Conservation (phyloP, 2,329 filamentous ascomycete species). For the Arthrinium puccinioides region DNA sequence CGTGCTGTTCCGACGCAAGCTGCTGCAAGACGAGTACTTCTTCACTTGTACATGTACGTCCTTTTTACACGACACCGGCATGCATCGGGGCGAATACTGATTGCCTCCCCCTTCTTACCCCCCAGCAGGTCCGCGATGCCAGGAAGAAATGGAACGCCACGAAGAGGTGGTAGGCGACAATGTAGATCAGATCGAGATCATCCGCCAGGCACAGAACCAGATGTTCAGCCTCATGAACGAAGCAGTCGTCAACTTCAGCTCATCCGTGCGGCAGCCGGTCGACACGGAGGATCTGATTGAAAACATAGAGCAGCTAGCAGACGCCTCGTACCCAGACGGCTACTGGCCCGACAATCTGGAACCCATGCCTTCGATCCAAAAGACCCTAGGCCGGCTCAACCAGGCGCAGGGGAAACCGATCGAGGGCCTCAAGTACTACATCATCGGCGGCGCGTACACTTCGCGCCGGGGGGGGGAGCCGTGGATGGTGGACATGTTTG, state of each 20-base stretch:
- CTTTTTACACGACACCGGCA: no score
- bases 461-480: conserved; percentile 10
- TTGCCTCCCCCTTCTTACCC: neutral
- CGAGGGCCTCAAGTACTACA: conserved; percentile 14
- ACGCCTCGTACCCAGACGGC: conserved; percentile 8
- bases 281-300: conserved; percentile 6
- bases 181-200: conserved; percentile 6
- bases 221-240: conserved; percentile 2
- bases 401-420: conserved; percentile 10
- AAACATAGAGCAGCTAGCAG: conserved; percentile 7
- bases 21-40: conserved; percentile 15
- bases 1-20: conserved; percentile 12
- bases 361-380: conserved; percentile 17
- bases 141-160: conserved; percentile 14
- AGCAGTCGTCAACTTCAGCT: neutral
- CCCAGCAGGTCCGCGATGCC: conserved; percentile 16
- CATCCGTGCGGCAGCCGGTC: neutral
- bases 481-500: conserved; percentile 18
- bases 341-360: conserved; percentile 20
- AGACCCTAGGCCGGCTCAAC: conserved; percentile 15
- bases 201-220: conserved; percentile 9
- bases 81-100: no score
- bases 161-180: conserved; percentile 3
- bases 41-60: conserved; percentile 23
- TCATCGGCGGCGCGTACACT: conserved; percentile 17